Evolutionary conservation across 768 basidiomycete genomes (phyloP).

Genomic region (Leucocoprinus leucothites): DNA sequence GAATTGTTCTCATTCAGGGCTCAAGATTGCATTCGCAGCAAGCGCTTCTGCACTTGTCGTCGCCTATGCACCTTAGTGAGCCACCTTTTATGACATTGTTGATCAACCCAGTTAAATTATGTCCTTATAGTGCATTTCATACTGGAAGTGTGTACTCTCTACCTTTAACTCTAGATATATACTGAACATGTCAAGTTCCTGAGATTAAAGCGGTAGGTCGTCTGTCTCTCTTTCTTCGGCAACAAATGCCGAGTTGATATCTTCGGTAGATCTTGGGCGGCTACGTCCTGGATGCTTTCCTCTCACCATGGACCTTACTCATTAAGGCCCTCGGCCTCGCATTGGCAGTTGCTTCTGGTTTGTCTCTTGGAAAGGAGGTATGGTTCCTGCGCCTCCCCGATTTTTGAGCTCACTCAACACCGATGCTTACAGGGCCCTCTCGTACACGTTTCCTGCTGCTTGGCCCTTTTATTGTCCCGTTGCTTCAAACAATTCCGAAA

Average conservation of each 20-base stretch:
- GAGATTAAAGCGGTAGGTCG: constrained; percentile 71
- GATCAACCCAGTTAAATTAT: neutral
- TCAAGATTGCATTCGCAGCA: constrained; percentile 57
- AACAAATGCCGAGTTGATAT: neutral
- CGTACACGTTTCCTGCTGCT: constrained; percentile 82
- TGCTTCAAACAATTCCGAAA: constrained; percentile 68
- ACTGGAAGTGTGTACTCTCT: constrained; percentile 61
- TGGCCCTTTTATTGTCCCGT: constrained; percentile 67
- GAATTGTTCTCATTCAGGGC: constrained; percentile 2
- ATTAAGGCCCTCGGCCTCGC: constrained; percentile 84
- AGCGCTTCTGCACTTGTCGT: constrained; percentile 63
- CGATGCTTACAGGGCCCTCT: constrained; percentile 59
- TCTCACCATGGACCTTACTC: constrained; percentile 82
- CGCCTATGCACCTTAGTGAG: constrained; percentile 70
- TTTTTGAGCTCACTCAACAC: neutral
- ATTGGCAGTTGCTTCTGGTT: constrained; percentile 79
- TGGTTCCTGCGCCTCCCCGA: constrained; percentile 9
- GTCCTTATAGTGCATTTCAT: constrained; percentile 58
- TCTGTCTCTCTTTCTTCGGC: neutral
- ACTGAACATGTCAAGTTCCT: constrained; percentile 45
- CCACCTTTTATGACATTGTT: constrained; percentile 1
- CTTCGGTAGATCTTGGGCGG: constrained; percentile 65
- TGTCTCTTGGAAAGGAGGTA: constrained; percentile 84
- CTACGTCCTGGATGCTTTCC: constrained; percentile 83
- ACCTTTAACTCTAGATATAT: neutral